Evolutionary conservation across 148 eudicot genomes (phyloP), one percentile per base, ranked within the genome.

Genomic region (Camellia sinensis): DNA sequence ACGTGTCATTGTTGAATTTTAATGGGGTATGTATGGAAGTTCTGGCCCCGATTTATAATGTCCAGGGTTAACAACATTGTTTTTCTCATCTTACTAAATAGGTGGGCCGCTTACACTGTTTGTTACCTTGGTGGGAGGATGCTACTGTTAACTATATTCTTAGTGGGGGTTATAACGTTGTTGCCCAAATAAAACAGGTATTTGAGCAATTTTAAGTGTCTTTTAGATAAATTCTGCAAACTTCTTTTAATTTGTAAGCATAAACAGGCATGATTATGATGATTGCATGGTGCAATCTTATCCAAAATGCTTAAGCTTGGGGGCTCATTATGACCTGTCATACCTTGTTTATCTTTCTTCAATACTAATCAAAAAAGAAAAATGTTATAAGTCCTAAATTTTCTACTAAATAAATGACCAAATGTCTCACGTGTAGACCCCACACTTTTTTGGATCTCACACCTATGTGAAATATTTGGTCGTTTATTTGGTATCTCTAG

Each of bases 121-220:
- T 91, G 54, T 81, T 86, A 69, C 97, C 98, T 76, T 94, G 98
- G 97, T 94, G 98, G 98, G 95, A 90, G 82, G 95, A 94, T 82
- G 95, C 92, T 73, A 89, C 97, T 52, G 92, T 94, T 56, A 80
- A 84, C 77, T 94, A 82, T 83, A 92, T 94, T 93, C 82, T 77
- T 66, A 92, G 93, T 74, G 98, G 98, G 40, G 97, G 95, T 18
- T 92, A 94, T 71, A 88, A 90, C 50, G 97, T 94, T 79, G 84
- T 79, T 68, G 84, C 89, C 40, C 89, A 89, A 76, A 89, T 94
- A 82, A 87, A 80, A 50, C 85, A 88, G 91, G 97, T 92, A 84
- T 44, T 77, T 17, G 41, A 8, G 54, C 72, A 69, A 6, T 52
- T 72, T 72, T 21, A 5, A 7, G 12, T 72, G 14, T 1, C 37